Evolutionary conservation across 805 yeast genomes (phyloP).

Genomic region (Saccharomyces paradoxus): DNA sequence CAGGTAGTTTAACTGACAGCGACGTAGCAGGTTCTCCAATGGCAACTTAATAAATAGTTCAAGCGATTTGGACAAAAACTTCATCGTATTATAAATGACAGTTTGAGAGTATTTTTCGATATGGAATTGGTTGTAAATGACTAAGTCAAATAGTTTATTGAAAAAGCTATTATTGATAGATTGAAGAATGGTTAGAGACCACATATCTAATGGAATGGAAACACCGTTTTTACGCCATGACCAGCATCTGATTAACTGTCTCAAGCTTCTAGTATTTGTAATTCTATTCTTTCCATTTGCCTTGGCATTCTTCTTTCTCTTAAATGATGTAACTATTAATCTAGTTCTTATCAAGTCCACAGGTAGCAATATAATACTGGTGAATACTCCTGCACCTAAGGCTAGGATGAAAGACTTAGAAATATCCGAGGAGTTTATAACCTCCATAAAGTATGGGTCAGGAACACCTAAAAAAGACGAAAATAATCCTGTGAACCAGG

Average conservation of each 20-base stretch:
- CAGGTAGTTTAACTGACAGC: constrained; percentile 72
- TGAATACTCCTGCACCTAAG: constrained; percentile 50
- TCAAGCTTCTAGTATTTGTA: constrained; percentile 49
- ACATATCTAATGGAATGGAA: constrained; percentile 49
- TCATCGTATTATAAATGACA: constrained; percentile 46
- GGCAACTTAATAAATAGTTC: constrained; percentile 78
- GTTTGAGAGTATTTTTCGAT: constrained; percentile 63
- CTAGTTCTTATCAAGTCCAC: constrained; percentile 73
- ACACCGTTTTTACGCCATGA: constrained; percentile 32
- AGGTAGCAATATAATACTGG: constrained; percentile 70
- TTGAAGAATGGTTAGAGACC: constrained; percentile 62
- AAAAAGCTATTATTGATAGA: constrained; percentile 53
- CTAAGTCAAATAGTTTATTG: constrained; percentile 57
- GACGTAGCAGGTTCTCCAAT: constrained; percentile 72
- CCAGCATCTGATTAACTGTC: constrained; percentile 52
- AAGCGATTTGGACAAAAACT: constrained; percentile 50
- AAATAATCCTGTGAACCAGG: constrained; percentile 85
- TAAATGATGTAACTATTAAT: constrained; percentile 53
- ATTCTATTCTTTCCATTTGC: neutral
- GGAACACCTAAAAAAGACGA: constrained; percentile 78
- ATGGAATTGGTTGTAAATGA: constrained; percentile 51
- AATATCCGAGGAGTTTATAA: constrained; percentile 59
- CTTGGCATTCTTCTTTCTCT: constrained; percentile 4
- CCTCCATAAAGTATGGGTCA: constrained; percentile 80
- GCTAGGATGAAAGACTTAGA: neutral